Evolutionary conservation across 345 rosid genomes (phyloP).

Genomic region (Melastoma malabathricum): DNA sequence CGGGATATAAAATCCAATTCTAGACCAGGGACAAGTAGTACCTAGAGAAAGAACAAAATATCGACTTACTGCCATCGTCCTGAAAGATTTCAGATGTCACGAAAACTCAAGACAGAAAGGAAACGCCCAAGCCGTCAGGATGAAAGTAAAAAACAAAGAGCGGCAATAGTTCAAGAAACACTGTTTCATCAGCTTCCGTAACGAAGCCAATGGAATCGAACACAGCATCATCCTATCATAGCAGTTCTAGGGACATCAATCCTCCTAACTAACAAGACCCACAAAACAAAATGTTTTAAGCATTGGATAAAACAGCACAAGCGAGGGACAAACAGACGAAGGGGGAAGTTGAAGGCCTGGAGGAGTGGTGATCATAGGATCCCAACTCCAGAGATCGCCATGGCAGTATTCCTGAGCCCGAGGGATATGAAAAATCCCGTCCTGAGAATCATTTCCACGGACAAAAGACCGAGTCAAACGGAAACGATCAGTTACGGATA

Average conservation of each 20-base stretch:
- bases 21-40: slow-evolving; percentile 78
- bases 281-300: no score
- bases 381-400: slow-evolving; percentile 75
- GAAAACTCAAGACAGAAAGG: neutral
- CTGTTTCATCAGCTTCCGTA: no score
- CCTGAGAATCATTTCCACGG: slow-evolving; percentile 25
- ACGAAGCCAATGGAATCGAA: no score
- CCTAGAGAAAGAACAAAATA: slow-evolving; percentile 40
- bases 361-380: slow-evolving; percentile 97
- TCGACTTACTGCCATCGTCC: slow-evolving; percentile 7
- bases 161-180: no score
- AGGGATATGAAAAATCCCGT: slow-evolving; percentile 88
- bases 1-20: slow-evolving; percentile 64
- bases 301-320: neutral
- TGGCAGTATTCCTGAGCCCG: slow-evolving; percentile 79
- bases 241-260: no score
- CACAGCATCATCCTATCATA: no score
- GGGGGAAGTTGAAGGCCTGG: slow-evolving; percentile 64
- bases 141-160: no score
- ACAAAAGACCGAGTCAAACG: no score
- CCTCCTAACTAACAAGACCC: no score
- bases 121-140: neutral
- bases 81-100: no score
- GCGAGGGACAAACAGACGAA: neutral
- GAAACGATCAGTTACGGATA: no score